phyloP scores from a whole-genome alignment of 2,329 filamentous ascomycete species.

The Talaromyces sp. region DNA sequence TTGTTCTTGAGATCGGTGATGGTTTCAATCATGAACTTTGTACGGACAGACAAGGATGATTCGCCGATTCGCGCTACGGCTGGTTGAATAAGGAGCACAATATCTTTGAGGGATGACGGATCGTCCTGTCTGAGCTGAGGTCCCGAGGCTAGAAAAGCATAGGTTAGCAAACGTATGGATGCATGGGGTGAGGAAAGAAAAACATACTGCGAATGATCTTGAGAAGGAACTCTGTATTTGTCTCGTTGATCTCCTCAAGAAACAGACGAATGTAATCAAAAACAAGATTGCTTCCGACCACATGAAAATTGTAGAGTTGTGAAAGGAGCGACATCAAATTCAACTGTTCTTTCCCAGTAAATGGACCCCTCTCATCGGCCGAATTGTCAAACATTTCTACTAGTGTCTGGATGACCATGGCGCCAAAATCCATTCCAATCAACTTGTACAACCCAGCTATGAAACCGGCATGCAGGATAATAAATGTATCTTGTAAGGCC shows the following conservation, averaged over 20 bases:
- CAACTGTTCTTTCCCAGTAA: constrained; percentile 58
- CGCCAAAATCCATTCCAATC: constrained; percentile 83
- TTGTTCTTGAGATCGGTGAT: constrained; percentile 95
- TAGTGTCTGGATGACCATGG: constrained; percentile 74
- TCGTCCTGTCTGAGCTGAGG: constrained; percentile 84
- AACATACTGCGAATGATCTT: constrained; percentile 68
- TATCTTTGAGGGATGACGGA: constrained; percentile 80
- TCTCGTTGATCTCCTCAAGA: constrained; percentile 70
- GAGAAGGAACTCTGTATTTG: constrained; percentile 83
- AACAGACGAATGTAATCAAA: constrained; percentile 88
- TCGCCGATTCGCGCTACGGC: constrained; percentile 66
- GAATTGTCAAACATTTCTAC: constrained; percentile 70
- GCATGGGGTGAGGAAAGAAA: not conserved
- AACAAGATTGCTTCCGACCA: constrained; percentile 75
- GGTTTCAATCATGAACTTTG: constrained; percentile 95
- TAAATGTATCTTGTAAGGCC: constrained; percentile 77
- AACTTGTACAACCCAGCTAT: constrained; percentile 83
- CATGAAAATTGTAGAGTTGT: constrained; percentile 87
- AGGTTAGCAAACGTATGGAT: constrained; percentile 17
- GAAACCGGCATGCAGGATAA: constrained; percentile 87
- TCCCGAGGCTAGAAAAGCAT: constrained; percentile 57
- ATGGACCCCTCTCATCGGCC: constrained; percentile 49
- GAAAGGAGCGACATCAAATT: constrained; percentile 82
- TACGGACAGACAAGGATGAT: constrained; percentile 73
- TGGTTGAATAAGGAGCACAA: constrained; percentile 74